Percentiles rank a stretch among this genome's conserved stretches.
Evolutionary conservation across 2,329 filamentous ascomycete species (phyloP).

Genomic region (Fusarium pininemorale): DNA sequence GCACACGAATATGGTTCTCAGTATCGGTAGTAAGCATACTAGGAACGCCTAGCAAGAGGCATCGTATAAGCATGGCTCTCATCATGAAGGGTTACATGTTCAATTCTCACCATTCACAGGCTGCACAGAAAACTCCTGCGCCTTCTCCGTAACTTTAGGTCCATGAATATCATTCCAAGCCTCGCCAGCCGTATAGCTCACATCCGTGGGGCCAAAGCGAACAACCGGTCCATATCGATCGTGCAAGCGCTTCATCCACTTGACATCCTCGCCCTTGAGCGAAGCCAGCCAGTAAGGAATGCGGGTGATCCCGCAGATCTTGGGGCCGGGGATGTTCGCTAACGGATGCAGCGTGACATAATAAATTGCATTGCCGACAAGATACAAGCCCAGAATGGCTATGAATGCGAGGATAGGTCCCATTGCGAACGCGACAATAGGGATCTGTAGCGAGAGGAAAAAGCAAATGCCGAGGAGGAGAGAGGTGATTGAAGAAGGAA

Average conservation of each 20-base stretch:
- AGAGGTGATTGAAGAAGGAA: background rate
- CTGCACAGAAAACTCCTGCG: constrained; percentile 1
- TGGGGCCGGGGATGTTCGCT: constrained; percentile 13
- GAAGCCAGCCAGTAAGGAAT: constrained; percentile 10
- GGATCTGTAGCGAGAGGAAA: background rate
- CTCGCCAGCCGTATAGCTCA: constrained; percentile 9
- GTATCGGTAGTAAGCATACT: constrained; percentile 6
- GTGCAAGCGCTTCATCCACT: constrained; percentile 9
- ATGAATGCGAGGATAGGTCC: background rate
- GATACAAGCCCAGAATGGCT: background rate
- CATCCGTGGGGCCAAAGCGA: constrained; percentile 16
- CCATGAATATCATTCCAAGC: constrained; percentile 21
- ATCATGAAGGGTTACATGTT: too few species aligned
- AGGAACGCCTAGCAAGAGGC: background rate
- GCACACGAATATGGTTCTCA: background rate
- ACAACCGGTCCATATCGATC: constrained; percentile 18
- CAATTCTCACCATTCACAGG: background rate
- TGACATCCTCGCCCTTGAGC: constrained; percentile 2
- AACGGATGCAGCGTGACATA: constrained; percentile 11
- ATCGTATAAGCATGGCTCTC: too few species aligned
- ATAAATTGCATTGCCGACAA: background rate
- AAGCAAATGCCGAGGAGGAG: background rate
- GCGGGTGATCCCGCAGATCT: constrained; percentile 5
- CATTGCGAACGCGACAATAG: background rate
- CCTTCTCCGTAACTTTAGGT: constrained; percentile 10